Evolutionary conservation across 176 grass and related monocot species (phyloP), one percentile per base, ranked within the genome.

Genomic region (Secale cereale): DNA sequence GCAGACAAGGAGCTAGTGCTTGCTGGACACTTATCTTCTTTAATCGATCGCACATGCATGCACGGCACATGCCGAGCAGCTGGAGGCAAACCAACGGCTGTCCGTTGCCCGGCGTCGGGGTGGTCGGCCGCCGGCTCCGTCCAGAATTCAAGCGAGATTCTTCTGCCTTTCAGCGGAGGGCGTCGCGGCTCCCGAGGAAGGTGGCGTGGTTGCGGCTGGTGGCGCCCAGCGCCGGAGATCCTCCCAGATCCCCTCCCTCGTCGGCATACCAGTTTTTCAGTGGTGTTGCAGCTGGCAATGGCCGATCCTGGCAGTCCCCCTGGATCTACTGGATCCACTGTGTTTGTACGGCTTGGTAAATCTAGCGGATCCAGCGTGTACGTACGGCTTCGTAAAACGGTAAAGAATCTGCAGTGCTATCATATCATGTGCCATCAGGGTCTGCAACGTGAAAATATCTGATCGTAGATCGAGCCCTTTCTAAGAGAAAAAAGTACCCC

Each of bases 101-200:
- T 60, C 79, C 86, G 33, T 77, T 67, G 17, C 32, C n/a, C 8
- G 57, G 22, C 30, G 10, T 54, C 8, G 56, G 22, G n/a, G 6
- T 52, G 37, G 37, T 39, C 37, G 37, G 37, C 37, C 37, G 37
- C 37, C 37, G 9, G 37, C 37, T 39, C 37, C 82, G 36, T 1
- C 65, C 32, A 46, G 48, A 61, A 33, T 30, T 62, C 35, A 31
- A 65, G 76, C 35, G 4, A 62, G 75, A 88, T 88, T 74, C 57
- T 65, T 4, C 6, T n/a, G 2, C 20, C 25, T 45, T 65, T 64
- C 66, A 12, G 39, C 39, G 39, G 39, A 41, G 39, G 39, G 39
- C 39, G 10, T 41, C 57, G 33, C 70, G 20, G 36, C 4, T 89
- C 26, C 82, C 82, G 32, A 85, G 35, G 76, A 30, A 33, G 32